Percentiles rank a stretch among this genome's conserved stretches.
Evolutionary conservation across 768 basidiomycete genomes (phyloP).

Genomic region (Candolleomyces aberdarensis): DNA sequence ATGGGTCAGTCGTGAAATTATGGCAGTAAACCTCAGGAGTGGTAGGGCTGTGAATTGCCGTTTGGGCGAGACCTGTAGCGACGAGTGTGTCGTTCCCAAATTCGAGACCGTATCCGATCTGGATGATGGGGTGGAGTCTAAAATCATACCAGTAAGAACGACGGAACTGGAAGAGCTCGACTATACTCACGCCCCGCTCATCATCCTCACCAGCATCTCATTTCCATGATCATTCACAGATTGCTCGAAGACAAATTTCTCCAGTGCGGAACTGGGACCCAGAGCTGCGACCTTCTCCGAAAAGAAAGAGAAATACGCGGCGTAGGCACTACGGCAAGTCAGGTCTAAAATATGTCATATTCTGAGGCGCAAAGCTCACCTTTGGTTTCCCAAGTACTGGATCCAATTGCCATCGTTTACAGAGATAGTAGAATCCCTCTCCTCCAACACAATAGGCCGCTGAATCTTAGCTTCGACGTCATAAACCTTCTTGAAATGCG

Average conservation of each 20-base stretch:
- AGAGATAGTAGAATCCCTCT: slow-evolving; percentile 29
- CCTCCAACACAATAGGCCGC: slow-evolving; percentile 36
- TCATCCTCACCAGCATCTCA: slow-evolving; percentile 33
- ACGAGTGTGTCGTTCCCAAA: slow-evolving; percentile 49
- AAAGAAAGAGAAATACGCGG: slow-evolving; percentile 37
- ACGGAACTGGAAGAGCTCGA: neutral
- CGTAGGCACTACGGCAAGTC: slow-evolving; percentile 31
- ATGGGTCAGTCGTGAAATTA: neutral
- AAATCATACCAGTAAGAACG: neutral
- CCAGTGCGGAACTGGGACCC: slow-evolving; percentile 39
- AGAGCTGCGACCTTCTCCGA: slow-evolving; percentile 30
- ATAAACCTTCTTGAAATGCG: slow-evolving; percentile 47
- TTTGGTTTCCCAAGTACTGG: slow-evolving; percentile 45
- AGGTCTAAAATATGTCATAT: neutral
- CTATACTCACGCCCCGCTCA: slow-evolving; percentile 31
- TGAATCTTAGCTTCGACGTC: slow-evolving; percentile 36
- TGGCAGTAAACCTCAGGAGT: slow-evolving; percentile 31
- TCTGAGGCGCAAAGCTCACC: slow-evolving; percentile 26
- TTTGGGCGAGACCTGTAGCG: slow-evolving; percentile 51
- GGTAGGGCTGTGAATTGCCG: slow-evolving; percentile 37
- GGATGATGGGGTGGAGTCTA: slow-evolving; percentile 56
- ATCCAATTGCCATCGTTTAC: slow-evolving; percentile 47
- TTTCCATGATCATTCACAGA: slow-evolving; percentile 30
- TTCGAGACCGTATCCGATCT: slow-evolving; percentile 53
- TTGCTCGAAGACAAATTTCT: slow-evolving; percentile 44